Evolutionary conservation across 2,329 filamentous ascomycete species (phyloP), one percentile per base, ranked within the genome.

Genomic region (Raffaelea arxii): DNA sequence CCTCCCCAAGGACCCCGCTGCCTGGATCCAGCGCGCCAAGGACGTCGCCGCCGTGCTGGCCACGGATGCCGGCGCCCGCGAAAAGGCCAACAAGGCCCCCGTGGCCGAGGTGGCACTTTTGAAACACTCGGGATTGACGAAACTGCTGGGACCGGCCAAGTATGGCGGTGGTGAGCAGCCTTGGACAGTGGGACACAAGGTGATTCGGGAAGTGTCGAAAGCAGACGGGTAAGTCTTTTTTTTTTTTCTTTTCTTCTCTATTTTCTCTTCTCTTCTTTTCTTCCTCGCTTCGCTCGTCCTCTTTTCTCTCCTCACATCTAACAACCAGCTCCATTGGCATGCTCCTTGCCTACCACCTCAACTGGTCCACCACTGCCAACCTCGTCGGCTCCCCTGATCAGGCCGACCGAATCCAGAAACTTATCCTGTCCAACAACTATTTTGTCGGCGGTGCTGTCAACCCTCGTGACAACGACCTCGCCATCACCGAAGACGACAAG

Each of bases 381-480:
- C 65, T 82, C 0, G 74, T 83, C 10, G 80, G 80, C 2, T 78
- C 67, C 1, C 59, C 72, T 0, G 74, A 80, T 52, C 80, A 84
- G 58, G 71, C 70, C 18, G 76, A 80, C 14, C 71, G 71, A 18
- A 60, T 69, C 2, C 71, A 80, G 48, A 65, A 78, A 50, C 61
- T 72, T 43, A 78, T 84, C 55, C 71, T 80, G 49, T 60, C 66
- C 18, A 81, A 82, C 62, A 82, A 84, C 58, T 80, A 77, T 60
- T 83, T 82, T 51, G 69, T 84, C 14, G 78, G 80, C 7, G 80
- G 75, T 22, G 75, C 80, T 0, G 80, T 84, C 19, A 84, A 84
- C 52, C 79, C 78, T 1, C 72, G 80, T 4, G 78, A 84, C 56
- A 76, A 65, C 35, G 78, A 83, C 53, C 60, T 82, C 9, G 72